Base-by-base conservation (phyloP, 2,329 filamentous ascomycete genomes). In the Fusarium avenaceum region DNA sequence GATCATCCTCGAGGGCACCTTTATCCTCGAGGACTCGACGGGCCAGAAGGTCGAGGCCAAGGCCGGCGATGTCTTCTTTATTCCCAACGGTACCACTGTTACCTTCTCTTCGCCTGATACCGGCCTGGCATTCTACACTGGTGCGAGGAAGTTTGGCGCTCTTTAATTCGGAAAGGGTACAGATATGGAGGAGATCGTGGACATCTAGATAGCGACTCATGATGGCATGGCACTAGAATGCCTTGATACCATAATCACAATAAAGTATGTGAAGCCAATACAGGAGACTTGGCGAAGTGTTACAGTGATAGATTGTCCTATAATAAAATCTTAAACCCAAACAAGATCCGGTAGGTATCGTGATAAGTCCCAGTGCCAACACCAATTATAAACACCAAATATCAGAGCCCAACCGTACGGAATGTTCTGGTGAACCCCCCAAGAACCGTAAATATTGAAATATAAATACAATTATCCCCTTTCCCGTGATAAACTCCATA, bases 1-100 rank as follows among this genome's bases (percentile, higher is more conserved):
- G 81, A 90, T 92, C 74, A 89, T 92, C 67, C 78, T 92, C 11
- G 89, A 91, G 71, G 90, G 89, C 15, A 83, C 86, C 69, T 90
- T 89, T 73, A 85, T 87, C 64, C 90, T 92, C 72, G 82, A 81
- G 30, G 89, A 91, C 68, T 85, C 86, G 75, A 86, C 86, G 3
- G 89, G 89, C 38, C 80, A 83, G 68, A 85, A 84, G 68, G 87
- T 89, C 24, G 83, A 84, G 51, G 89, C 87, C 10, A 82, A 79
- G 32, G 82, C 85, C 9, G 90, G 90, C 0, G 90, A 92, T 76
- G 87, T 90, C 47, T 90, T 92, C 70, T 89, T 87, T 76, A 91
- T 91, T 74, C 89, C 88, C 65, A 89, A 87, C 76, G 89, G 89
- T 2, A 77, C 83, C 3, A 89, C 85, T 63, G 90, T 92, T 70